phyloP scores from a whole-genome alignment of 176 grass and related monocot species.

The Carex scoparia region DNA sequence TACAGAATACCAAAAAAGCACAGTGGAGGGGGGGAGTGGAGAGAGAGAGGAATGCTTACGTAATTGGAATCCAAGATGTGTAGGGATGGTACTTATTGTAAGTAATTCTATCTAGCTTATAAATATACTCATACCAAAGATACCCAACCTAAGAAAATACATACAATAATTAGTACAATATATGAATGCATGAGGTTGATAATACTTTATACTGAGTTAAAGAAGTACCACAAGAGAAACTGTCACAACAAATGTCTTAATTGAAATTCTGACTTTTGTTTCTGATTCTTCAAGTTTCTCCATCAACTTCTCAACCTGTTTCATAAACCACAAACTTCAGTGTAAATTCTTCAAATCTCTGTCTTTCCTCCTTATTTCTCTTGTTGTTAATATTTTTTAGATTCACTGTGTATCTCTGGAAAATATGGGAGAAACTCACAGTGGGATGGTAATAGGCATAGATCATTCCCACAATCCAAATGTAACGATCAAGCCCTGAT shows the following conservation, averaged over 20 bases:
- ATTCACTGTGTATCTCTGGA: constrained; percentile 4
- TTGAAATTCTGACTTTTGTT: constrained; percentile 61
- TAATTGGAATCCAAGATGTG: constrained; percentile 99
- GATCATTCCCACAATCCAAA: constrained; percentile 99
- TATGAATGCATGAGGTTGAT: neutral
- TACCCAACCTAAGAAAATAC: constrained; percentile 65
- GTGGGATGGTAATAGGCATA: constrained; percentile 98
- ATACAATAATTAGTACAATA: constrained; percentile 19
- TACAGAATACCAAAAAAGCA: neutral
- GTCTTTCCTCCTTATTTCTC: neutral
- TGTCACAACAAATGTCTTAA: constrained; percentile 63
- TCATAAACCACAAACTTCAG: neutral
- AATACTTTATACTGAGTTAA: constrained; percentile 8
- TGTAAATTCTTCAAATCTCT: constrained; percentile 24
- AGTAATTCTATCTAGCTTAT: constrained; percentile 92
- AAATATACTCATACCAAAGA: constrained; percentile 97
- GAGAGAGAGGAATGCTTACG: constrained; percentile 40
- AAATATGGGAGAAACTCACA: constrained; percentile 41
- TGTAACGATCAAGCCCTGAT: constrained; percentile 95
- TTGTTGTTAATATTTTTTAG: constrained; percentile 11
- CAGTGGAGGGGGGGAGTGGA: neutral
- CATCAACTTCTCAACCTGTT: constrained; percentile 95
- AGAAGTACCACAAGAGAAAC: constrained; percentile 69
- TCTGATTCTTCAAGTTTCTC: constrained; percentile 95
- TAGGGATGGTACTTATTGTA: constrained; percentile 99